Evolutionary conservation across 2,329 filamentous ascomycete genomes (phyloP), one percentile per base, ranked within the genome.

Genomic region (Monosporascus sp.): DNA sequence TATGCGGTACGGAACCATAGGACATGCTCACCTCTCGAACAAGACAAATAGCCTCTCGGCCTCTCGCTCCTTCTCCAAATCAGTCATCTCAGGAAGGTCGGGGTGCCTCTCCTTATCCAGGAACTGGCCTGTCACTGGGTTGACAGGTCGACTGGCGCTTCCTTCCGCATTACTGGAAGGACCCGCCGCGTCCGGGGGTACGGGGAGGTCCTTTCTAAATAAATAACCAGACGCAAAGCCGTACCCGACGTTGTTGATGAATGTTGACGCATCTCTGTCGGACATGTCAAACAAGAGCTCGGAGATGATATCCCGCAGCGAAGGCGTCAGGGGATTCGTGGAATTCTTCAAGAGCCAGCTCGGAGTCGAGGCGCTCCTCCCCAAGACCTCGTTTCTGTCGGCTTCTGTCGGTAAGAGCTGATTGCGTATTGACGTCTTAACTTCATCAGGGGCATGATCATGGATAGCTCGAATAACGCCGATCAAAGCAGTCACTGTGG

Each of bases 171-270:
- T 65, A 55, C 64, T 68, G 51, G 61, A 78, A 7, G 78, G 76
- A 60, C 86, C 80, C 9, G 83, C 72, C 1, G 85, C 81, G 51
- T 79, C 85, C 54, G 85, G 78, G 0, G 91, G 90, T 22, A 96
- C 77, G 0, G 86, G 79, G 14, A 97, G 84, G 52, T 94, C 89
- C 57, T 93, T 88, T 57, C 88, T 87, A 73, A 92, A 87, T 17
- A 99, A 75, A 67, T 94, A 96, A 0, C 94, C 94, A 0, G 91
- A 89, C 0, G 94, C 94, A 65, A 89, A 96, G 0, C 94, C 94
- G 66, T 96, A 99, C 0, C 94, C 94, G 14, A 99, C 89, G 61
- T 97, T 97, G 50, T 89, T 80, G 1, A 97, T 88, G 64, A 97
- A 94, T 31, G 79, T 87, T 17, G 80, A 81, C 0, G 92, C 82